phyloP scores from a whole-genome alignment of 148 eudicot genomes.

The Rhododendron williamsianum region DNA sequence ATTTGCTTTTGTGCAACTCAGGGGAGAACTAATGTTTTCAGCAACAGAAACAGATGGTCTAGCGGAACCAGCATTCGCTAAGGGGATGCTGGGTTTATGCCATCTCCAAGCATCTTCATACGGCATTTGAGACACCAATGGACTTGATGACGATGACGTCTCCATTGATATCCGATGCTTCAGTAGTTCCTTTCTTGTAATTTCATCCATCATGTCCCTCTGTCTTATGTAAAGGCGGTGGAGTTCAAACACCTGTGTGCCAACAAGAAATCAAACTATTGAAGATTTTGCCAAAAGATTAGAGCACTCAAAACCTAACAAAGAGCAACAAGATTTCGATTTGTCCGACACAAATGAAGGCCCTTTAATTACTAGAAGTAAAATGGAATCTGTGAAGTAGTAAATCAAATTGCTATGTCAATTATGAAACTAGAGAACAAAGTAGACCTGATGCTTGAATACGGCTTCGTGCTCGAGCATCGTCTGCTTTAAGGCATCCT shows the following conservation, averaged over 20 bases:
- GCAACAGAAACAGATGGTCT: slow-evolving; percentile 29
- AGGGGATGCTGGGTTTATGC: slow-evolving; percentile 30
- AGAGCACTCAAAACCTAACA: neutral
- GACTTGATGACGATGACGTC: slow-evolving; percentile 57
- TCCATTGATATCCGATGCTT: slow-evolving; percentile 39
- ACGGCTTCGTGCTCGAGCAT: slow-evolving; percentile 84
- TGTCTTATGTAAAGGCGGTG: slow-evolving; percentile 74
- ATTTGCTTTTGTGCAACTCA: slow-evolving; percentile 35
- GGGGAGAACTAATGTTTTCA: slow-evolving; percentile 35
- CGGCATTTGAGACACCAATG: slow-evolving; percentile 34
- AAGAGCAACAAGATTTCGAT: neutral
- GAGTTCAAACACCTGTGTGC: slow-evolving; percentile 62
- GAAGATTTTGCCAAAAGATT: neutral
- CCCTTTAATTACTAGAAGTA: neutral
- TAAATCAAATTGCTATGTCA: neutral
- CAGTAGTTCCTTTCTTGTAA: slow-evolving; percentile 38
- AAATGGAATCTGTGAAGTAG: neutral
- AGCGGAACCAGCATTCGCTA: slow-evolving; percentile 25
- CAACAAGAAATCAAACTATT: neutral
- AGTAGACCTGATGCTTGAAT: slow-evolving; percentile 70
- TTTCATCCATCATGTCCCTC: slow-evolving; percentile 71
- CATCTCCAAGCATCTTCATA: slow-evolving; percentile 45
- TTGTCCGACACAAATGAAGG: neutral
- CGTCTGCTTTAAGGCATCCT: slow-evolving; percentile 65
- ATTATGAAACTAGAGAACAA: neutral